Percentiles rank a stretch among this genome's conserved stretches.
phyloP scores from a whole-genome alignment of 2,329 filamentous ascomycete species.

The Colletotrichum sp. region DNA sequence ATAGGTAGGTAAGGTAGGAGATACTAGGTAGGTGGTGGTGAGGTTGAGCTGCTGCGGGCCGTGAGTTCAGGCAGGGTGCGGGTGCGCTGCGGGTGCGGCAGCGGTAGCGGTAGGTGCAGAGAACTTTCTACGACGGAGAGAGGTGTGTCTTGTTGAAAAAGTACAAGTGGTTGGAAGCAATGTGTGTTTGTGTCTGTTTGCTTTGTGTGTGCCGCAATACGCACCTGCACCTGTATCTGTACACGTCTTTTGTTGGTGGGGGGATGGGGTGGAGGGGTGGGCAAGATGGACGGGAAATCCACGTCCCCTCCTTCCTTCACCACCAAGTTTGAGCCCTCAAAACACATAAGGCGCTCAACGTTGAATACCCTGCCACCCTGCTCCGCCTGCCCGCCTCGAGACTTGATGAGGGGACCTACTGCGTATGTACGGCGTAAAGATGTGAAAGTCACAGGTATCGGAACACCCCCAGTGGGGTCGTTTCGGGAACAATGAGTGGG shows the following conservation, averaged over 20 bases:
- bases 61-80: not conserved
- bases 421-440: no score
- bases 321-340: not conserved
- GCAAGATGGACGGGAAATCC: no score
- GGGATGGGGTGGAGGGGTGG: no score
- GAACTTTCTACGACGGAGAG: not conserved
- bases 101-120: not conserved
- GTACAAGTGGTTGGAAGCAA: not conserved
- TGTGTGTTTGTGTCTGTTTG: not conserved
- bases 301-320: no score
- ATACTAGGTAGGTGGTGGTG: not conserved
- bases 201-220: not conserved
- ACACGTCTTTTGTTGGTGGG: not conserved
- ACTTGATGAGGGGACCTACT: not conserved
- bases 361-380: not conserved
- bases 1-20: not conserved
- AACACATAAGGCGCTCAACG: not conserved
- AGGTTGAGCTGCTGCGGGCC: not conserved
- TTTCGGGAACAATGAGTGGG: not conserved
- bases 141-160: not conserved
- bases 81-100: not conserved
- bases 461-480: not conserved
- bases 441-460: not conserved
- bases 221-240: no score
- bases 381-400: no score